Evolutionary conservation across 1,284 basidiomycete species (phyloP).

Genomic region (Malassezia equina): DNA sequence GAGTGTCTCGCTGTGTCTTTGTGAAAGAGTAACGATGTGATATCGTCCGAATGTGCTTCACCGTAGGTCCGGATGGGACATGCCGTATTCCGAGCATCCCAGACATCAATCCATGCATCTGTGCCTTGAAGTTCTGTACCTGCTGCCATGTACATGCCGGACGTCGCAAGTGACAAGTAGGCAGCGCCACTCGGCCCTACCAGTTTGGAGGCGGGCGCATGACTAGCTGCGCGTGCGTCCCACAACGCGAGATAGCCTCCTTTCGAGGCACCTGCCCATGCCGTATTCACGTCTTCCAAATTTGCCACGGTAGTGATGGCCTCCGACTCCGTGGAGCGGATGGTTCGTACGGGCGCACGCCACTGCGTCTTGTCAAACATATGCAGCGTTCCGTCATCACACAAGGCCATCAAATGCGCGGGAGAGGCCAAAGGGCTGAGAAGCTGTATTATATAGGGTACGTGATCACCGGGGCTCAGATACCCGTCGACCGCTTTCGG

Average conservation of each 20-base stretch:
- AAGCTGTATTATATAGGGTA: constrained; percentile 27
- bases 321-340: constrained; percentile 16
- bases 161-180: constrained; percentile 22
- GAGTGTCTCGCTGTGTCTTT: constrained; percentile 19
- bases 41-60: constrained; percentile 44
- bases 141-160: constrained; percentile 25
- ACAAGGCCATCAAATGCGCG: constrained; percentile 22
- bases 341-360: constrained; percentile 18
- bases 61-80: constrained; percentile 32
- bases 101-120: constrained; percentile 39
- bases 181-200: constrained; percentile 22
- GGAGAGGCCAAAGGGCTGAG: constrained; percentile 22
- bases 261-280: constrained; percentile 18
- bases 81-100: constrained; percentile 25
- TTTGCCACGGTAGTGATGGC: constrained; percentile 20
- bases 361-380: constrained; percentile 26
- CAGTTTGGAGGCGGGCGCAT: constrained; percentile 18
- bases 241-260: constrained; percentile 23
- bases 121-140: constrained; percentile 38
- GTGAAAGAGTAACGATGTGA: constrained; percentile 36
- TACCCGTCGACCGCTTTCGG: not conserved
- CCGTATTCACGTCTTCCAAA: not conserved
- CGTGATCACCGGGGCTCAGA: not conserved
- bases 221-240: constrained; percentile 20
- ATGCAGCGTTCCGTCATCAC: constrained; percentile 23